Evolutionary conservation across 805 yeast species (phyloP), one percentile per base, ranked within the genome.

Genomic region (Hanseniaspora nectarophila): DNA sequence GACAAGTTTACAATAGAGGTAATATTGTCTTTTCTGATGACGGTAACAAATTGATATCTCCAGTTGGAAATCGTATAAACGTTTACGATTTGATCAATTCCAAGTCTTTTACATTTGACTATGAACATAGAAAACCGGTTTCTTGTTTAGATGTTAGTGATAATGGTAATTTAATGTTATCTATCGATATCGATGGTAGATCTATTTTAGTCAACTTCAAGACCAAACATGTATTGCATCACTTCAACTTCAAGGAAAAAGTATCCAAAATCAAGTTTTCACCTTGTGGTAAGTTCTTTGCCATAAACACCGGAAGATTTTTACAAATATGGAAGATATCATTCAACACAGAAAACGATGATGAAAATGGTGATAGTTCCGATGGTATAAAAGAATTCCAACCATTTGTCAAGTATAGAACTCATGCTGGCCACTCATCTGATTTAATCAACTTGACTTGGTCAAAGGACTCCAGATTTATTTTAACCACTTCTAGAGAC

Each of bases 1-100:
- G 98, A 28, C 89, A 97, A 0, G 97, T 92, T 3, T 92, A 92
- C 63, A 73, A 94, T 46, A 85, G 83, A 63, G 98, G 97, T n/a
- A 88, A 90, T 64, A 69, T 92, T 26, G 73, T 82, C 5, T 92
- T 82, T 69, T 81, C 95, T 0, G 78, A 81, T 1, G 96, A 89
- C 63, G 98, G 98, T 2, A 78, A 83, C 10, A 76, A 78, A 53
- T 71, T 92, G 32, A 68, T 92, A 43, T 81, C 92, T 54, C 97
- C 98, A 0, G 97, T 92, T 3, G 98, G 98, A 13, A 92, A 90
- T 65, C 70, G 97, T 62, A 89, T 92, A 29, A 75, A 88, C 16
- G 85, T 85, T 53, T 92, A 89, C 67, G 96, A 92, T 67, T 72
- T 90, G 56, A 73, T 85, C 48, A 82, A 85, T 62, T 88, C 82